A percentile compares a stretch with the other conserved stretches of the same genome.
Evolutionary conservation across 2,329 filamentous ascomycete species (phyloP).

Genomic region (Tolypocladium pustulatum): DNA sequence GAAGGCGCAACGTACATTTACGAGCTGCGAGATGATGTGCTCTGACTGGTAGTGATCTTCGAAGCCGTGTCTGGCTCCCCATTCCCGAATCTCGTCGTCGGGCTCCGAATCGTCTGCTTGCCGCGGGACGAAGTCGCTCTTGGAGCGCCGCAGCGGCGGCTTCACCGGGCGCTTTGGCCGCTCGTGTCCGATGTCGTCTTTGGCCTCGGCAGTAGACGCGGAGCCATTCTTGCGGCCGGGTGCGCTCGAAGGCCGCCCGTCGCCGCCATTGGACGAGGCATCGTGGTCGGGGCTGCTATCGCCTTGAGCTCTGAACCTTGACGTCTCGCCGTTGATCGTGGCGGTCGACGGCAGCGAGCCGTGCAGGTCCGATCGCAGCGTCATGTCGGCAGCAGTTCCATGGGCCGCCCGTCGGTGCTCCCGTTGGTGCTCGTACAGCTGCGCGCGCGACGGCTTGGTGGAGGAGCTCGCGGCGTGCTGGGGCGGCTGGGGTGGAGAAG

Average conservation of each 20-base stretch:
- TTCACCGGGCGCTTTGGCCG: slow-evolving; percentile 30
- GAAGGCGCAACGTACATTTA: slow-evolving; percentile 50
- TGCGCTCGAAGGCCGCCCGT: slow-evolving; percentile 34
- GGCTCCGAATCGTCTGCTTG: slow-evolving; percentile 29
- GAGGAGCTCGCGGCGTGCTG: slow-evolving; percentile 12
- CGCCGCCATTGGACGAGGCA: slow-evolving; percentile 16
- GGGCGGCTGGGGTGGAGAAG: slow-evolving; percentile 5
- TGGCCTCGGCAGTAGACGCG: slow-evolving; percentile 10
- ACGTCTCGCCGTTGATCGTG: slow-evolving; percentile 18
- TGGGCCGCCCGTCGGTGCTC: slow-evolving; percentile 9
- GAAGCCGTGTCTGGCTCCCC: slow-evolving; percentile 72
- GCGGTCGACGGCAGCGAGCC: slow-evolving; percentile 16
- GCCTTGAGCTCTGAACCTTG: slow-evolving; percentile 15
- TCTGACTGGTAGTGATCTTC: slow-evolving; percentile 86
- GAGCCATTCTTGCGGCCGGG: slow-evolving; percentile 30
- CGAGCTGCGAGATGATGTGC: slow-evolving; percentile 76
- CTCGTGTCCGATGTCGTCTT: slow-evolving; percentile 23
- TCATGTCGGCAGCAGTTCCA: slow-evolving; percentile 18
- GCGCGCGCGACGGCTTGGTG: slow-evolving; percentile 14
- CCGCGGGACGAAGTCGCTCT: slow-evolving; percentile 42
- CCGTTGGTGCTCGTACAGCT: slow-evolving; percentile 9
- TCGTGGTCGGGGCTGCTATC: slow-evolving; percentile 19
- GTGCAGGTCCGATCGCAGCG: slow-evolving; percentile 20
- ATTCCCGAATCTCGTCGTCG: slow-evolving; percentile 36
- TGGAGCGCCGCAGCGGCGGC: slow-evolving; percentile 43